These are phyloP conservation scores for Coemansia reversa DNA, from an alignment of 192 early-diverging fungal species.

Conservation along the genomic window DNA sequence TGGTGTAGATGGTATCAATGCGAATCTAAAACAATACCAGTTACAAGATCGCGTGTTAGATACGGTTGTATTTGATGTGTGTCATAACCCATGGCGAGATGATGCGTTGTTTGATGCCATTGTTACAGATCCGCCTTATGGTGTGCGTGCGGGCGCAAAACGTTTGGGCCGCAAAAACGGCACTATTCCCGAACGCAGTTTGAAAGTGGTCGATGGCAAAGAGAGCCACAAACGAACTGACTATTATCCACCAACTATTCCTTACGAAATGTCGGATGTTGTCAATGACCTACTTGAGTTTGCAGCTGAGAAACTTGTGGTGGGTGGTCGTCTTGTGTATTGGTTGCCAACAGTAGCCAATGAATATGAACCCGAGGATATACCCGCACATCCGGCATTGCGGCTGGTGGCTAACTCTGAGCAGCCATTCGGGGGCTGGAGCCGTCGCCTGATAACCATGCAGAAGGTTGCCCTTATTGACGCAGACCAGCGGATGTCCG, in stretches of 20 bases:
- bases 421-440: constrained; percentile 94
- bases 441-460: constrained; percentile 90
- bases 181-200: constrained; percentile 21
- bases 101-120: constrained; percentile 81
- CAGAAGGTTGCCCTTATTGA: constrained; percentile 65
- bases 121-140: constrained; percentile 93
- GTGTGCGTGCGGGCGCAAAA: constrained; percentile 95
- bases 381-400: constrained; percentile 82
- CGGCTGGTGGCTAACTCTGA: constrained; percentile 85
- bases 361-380: constrained; percentile 74
- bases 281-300: constrained; percentile 82
- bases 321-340: constrained; percentile 87
- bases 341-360: constrained; percentile 94
- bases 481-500: background rate
- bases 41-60: constrained; percentile 73
- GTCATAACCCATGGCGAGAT: constrained; percentile 78
- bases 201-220: constrained; percentile 39
- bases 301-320: constrained; percentile 71
- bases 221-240: constrained; percentile 55
- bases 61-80: constrained; percentile 80
- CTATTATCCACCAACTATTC: constrained; percentile 86
- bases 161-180: constrained; percentile 70
- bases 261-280: constrained; percentile 94
- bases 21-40: constrained; percentile 87
- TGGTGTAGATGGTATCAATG: constrained; percentile 57